Evolutionary conservation across 2,329 filamentous ascomycete species (phyloP), one percentile per base, ranked within the genome.

Genomic region (Zymoseptoria pseudotritici): DNA sequence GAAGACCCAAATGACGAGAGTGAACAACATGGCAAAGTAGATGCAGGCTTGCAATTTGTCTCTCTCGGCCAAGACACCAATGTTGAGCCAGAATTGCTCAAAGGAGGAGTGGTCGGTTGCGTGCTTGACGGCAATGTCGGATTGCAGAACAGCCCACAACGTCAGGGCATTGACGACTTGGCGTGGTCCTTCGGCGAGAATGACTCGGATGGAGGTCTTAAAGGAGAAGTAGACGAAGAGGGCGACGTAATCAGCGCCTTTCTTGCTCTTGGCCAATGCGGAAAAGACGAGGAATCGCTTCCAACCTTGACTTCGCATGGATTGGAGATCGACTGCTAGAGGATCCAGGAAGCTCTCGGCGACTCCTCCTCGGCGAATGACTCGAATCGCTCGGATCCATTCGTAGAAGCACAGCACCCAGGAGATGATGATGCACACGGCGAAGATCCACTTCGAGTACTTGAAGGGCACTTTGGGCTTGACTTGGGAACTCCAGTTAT

Each of bases 361-460:
- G 50, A 97, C 88, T 65, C 92, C 91, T 58, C 90, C 90, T 60
- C 90, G 85, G 67, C 81, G 86, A 73, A 97, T 95, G 55, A 95
- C 90, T 53, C 87, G 86, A 62, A 88, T 77, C 24, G 93, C 91
- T 57, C 89, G 85, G 54, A 95, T 72, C 78, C 90, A 91, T 74
- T 96, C 89, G 69, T 88, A 94, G 17, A 78, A 80, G 26, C 95
- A 82, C 66, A 97, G 89, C 65, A 91, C 78, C 73, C 93, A 92
- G 9, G 92, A 97, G 42, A 94, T 80, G 64, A 97, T 88, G 71
- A 99, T 97, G 73, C 92, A 96, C 58, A 85, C 84, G 26, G 90
- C 88, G 73, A 97, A 99, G 73, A 99, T 92, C 91, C 92, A 97
- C 77, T 94, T 95, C 11, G 91, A 89, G 57, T 93, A 83, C 54